phyloP scores from a whole-genome alignment of 306 rosid species.

The Dryas drummondii region DNA sequence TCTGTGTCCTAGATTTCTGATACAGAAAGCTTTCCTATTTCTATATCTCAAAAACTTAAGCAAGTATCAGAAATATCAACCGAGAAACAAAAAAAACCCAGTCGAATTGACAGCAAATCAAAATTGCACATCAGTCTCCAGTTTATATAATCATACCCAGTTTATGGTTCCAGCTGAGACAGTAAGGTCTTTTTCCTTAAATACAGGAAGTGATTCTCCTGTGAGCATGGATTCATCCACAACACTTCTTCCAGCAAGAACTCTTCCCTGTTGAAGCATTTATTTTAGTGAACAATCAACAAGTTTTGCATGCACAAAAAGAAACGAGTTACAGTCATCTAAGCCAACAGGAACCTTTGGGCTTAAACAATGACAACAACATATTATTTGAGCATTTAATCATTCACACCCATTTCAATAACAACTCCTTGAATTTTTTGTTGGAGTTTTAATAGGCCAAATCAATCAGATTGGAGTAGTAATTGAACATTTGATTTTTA shows the following conservation, averaged over 20 bases:
- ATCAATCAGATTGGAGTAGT: not conserved
- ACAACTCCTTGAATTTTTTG: not conserved
- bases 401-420: conserved; percentile 8
- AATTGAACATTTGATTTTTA: not conserved
- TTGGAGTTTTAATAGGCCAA: not conserved
- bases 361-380: not conserved
- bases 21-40: not conserved
- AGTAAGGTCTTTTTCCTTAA: conserved; percentile 77
- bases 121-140: conserved; percentile 15
- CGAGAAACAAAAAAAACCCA: not conserved
- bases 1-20: not conserved
- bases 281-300: conserved; percentile 31
- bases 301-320: conserved; percentile 20
- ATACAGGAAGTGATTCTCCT: conserved; percentile 96
- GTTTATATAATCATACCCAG: conserved; percentile 62
- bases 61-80: not conserved
- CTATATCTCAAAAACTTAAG: not conserved
- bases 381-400: too few species aligned
- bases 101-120: not conserved
- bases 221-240: conserved; percentile 99
- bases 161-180: conserved; percentile 94
- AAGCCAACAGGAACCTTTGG: not conserved
- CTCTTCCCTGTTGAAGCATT: conserved; percentile 64
- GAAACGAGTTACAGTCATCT: not conserved
- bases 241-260: conserved; percentile 89